Evolutionary conservation across 108 stramenopile genomes (phyloP), one percentile per base, ranked within the genome.

Genomic region (Nannochloropsis oceanica): DNA sequence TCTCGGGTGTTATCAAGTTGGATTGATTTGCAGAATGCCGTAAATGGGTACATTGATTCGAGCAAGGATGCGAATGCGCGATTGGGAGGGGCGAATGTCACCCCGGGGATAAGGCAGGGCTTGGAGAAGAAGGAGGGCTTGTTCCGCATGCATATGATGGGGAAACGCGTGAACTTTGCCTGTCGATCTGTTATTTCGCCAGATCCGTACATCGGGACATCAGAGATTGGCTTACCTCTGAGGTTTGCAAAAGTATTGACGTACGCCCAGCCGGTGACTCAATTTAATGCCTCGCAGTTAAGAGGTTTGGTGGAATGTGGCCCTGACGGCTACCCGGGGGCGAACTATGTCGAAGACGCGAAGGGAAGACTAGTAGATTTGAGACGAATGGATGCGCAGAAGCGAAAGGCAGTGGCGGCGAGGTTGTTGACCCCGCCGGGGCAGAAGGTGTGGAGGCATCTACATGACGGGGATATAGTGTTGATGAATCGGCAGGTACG

Each of bases 61-160:
- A 91, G 94, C 81, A 96, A 97, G 90, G 96, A 96, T 92, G 94
- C 97, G 13, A 84, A 88, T n/a, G 59, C 59, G 5, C 59, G 59
- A 82, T 85, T 22, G 82, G 27, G 59, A 43, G 25, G 87, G 85
- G 43, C 79, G 73, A 73, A 91, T 81, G 43, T 84, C 25, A 90
- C 93, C 13, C 91, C 91, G 20, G 99, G 98, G 14, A 93, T 99
- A 25, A 91, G 96, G 13, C 97, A 99, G 90, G 84, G 97, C 46
- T 91, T 99, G 80, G 99, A 99, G 90, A 93, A 95, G 85, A 99
- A 99, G 92, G 97, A 99, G 88, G 99, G 99, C 22, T 94, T 99
- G 42, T 99, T 99, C 90, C 92, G 90, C 24, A 93, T 93, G 88
- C 96, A 99, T 90, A 99, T 99, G 99, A 99, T 99, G 99, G 99